A percentile compares a stretch with the other conserved stretches of the same genome.
These are phyloP conservation scores for Orychophragmus violaceus DNA, from an alignment of 345 rosid species.

Conservation along the genomic window DNA sequence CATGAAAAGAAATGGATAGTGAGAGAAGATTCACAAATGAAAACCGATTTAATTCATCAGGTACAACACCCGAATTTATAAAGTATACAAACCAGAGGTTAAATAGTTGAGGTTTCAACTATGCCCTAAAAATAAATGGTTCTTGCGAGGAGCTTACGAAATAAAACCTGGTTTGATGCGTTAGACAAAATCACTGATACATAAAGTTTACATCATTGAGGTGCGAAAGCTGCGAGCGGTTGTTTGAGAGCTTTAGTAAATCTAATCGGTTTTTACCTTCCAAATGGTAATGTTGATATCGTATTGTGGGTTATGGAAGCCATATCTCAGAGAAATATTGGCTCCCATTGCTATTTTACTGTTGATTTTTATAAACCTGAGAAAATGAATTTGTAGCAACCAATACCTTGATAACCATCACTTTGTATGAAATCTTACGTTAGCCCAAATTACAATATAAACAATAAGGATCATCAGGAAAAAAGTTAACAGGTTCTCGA, in stretches of 20 bases:
- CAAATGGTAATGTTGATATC: conserved; percentile 63
- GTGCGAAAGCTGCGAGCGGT: too few species aligned
- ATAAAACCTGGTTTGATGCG: background rate
- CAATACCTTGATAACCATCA: conserved; percentile 75
- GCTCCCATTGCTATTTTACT: conserved; percentile 75
- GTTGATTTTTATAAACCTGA: conserved; percentile 69
- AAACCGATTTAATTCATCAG: too few species aligned
- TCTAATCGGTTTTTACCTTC: conserved; percentile 61
- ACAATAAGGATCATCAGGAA: background rate
- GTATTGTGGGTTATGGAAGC: conserved; percentile 43
- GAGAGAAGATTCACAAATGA: too few species aligned
- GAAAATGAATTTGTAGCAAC: conserved; percentile 74
- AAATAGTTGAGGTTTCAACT: too few species aligned
- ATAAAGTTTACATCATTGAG: too few species aligned
- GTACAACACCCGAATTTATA: too few species aligned
- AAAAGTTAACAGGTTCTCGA: background rate
- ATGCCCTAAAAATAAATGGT: background rate
- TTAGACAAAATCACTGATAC: background rate
- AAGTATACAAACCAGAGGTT: too few species aligned
- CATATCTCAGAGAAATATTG: conserved; percentile 58
- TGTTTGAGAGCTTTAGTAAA: too few species aligned
- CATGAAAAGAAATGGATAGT: too few species aligned
- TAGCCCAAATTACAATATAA: background rate
- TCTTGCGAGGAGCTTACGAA: background rate
- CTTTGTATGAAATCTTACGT: conserved; percentile 24